Base-by-base conservation (phyloP, 371 early-diverging fungal species). In the Mortierella sp. region DNA sequence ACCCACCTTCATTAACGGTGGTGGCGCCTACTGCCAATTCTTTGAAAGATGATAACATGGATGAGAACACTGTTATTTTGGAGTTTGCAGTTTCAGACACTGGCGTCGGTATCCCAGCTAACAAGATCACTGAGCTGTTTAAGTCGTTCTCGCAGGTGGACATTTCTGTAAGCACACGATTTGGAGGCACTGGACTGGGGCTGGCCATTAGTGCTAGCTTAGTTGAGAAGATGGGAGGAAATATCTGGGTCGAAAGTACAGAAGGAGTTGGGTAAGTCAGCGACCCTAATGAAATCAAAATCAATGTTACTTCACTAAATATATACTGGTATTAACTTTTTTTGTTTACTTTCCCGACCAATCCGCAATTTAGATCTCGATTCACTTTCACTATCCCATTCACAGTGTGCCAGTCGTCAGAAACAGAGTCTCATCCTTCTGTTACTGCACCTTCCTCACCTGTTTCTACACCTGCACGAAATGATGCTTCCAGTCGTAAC, bases 91-190 rank as follows among this genome's bases (percentile, higher is more conserved):
- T 89, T 0, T 87, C 87, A 0, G 89, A 89, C 55, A 89, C 88
- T 2, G 89, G 89, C 5, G 88, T 89, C 37, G 89, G 89, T 8
- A 89, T 89, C 43, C 89, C 89, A 29, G 85, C 88, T 61, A 87
- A 89, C 68, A 83, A 88, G 34, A 76, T 89, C 54, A 88, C 88
- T 12, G 85, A 85, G 67, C 68, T 89, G 22, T 89, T 89, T 63
- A 87, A 85, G 32, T 89, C 89, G 9, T 89, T 89, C 60, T 88
- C 89, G 0, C 89, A 89, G 66, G 87, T 89, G 29, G 89, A 89
- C 53, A 88, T 88, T 47, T 89, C 89, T 19, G 86, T 88, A 5
- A 88, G 87, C 42, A 83, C 87, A 56, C 82, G 88, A 0, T 89
- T 88, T 58, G 89, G 89, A 42, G 89, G 89, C 43, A 68, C 88